A percentile compares a stretch with the other conserved stretches of the same genome.
These are phyloP conservation scores for Poronia punctata DNA, from an alignment of 495 filamentous ascomycete genomes.

Conservation along the genomic window DNA sequence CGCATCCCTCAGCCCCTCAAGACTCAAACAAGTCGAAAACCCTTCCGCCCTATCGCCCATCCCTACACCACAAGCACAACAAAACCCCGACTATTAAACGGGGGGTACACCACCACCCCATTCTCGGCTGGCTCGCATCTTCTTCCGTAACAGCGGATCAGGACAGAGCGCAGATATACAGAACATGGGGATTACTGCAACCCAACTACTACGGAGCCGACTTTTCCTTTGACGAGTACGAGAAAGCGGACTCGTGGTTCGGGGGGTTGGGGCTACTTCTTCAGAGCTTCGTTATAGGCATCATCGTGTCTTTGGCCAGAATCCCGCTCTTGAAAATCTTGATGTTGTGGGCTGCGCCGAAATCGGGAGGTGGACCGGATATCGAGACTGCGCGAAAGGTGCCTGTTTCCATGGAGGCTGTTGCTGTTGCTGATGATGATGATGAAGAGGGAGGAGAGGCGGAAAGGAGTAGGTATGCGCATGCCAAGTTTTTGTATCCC, in stretches of 20 bases:
- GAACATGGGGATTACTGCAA: slow-evolving; percentile 15
- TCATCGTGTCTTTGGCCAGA: no score
- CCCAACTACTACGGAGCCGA: slow-evolving; percentile 9
- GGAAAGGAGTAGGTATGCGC: slow-evolving; percentile 1
- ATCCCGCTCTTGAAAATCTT: no score
- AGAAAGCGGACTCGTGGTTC: slow-evolving; percentile 7
- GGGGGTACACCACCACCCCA: slow-evolving; percentile 7
- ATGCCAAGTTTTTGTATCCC: slow-evolving; percentile 16
- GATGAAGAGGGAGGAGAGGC: not conserved
- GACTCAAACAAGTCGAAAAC: not conserved
- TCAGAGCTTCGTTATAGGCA: not conserved
- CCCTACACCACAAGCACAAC: no score
- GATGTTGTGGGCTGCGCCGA: no score
- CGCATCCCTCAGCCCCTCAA: not conserved
- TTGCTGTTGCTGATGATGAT: slow-evolving; percentile 10
- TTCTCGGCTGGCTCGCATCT: slow-evolving; percentile 11
- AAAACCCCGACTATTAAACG: no score
- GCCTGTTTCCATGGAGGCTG: slow-evolving; percentile 11
- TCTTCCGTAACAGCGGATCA: slow-evolving; percentile 7
- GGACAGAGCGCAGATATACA: slow-evolving; percentile 15
- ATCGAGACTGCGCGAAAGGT: slow-evolving; percentile 9
- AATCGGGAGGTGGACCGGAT: slow-evolving; percentile 13
- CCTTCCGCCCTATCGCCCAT: no score
- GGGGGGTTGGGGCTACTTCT: slow-evolving; percentile 6
- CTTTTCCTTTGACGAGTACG: slow-evolving; percentile 15